Percentiles rank a stretch among this genome's conserved stretches.
Evolutionary conservation across 2,329 filamentous ascomycete species (phyloP).

Genomic region (Penicillium sp.): DNA sequence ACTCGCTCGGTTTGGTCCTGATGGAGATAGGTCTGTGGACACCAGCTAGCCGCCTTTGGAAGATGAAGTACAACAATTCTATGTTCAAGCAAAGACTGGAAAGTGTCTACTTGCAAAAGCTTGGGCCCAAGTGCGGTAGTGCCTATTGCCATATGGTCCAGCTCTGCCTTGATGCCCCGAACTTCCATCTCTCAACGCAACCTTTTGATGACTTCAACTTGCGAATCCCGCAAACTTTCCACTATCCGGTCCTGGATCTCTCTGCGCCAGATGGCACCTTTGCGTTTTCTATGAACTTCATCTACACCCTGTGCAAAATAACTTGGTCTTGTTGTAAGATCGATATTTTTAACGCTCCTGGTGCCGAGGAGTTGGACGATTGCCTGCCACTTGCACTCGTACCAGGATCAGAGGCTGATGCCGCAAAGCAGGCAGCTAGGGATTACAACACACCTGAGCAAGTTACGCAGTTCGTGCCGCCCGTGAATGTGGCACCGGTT

Average conservation of each 20-base stretch:
- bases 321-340: constrained; percentile 48
- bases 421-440: constrained; percentile 26
- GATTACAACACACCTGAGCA: constrained; percentile 24
- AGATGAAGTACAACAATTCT: constrained; percentile 64
- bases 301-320: constrained; percentile 49
- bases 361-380: constrained; percentile 47
- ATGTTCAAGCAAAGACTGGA: constrained; percentile 69
- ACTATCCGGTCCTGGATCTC: constrained; percentile 50
- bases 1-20: constrained; percentile 65
- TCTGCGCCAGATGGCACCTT: constrained; percentile 46
- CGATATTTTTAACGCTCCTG: constrained; percentile 47
- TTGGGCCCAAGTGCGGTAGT: constrained; percentile 67
- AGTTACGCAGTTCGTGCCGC: constrained; percentile 23
- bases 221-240: constrained; percentile 47
- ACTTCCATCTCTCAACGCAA: constrained; percentile 51
- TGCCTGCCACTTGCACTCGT: constrained; percentile 47
- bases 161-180: constrained; percentile 64
- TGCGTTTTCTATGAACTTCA: constrained; percentile 51
- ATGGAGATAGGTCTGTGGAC: constrained; percentile 69
- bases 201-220: constrained; percentile 47
- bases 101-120: constrained; percentile 64
- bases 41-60: constrained; percentile 66
- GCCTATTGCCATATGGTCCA: constrained; percentile 67
- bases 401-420: constrained; percentile 36
- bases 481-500: constrained; percentile 26